Evolutionary conservation across 164 flowering plant genomes (phyloP).

Genomic region (Annona cherimola): DNA sequence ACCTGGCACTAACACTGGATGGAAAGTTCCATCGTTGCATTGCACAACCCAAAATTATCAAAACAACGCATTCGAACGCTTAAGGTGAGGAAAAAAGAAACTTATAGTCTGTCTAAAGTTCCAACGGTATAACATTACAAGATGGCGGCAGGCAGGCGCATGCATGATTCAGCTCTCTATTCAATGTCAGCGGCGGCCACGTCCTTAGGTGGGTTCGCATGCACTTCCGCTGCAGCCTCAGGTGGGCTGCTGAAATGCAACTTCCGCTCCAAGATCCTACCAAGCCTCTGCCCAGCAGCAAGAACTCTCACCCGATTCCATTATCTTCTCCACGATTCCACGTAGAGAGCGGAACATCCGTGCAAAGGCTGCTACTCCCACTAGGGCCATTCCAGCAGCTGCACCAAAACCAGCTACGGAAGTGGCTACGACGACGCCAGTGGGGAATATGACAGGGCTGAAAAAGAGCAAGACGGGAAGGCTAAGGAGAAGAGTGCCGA

Average conservation of each 20-base stretch:
- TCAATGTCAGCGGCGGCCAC: no score
- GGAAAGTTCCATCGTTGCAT: no score
- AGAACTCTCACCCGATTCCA: constrained; percentile 1
- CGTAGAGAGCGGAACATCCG: constrained; percentile 10
- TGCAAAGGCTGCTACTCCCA: constrained; percentile 19
- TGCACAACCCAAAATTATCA: no score
- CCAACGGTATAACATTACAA: no score
- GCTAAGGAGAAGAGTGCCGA: constrained; percentile 18
- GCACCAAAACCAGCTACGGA: constrained; percentile 20
- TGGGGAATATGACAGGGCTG: constrained; percentile 25
- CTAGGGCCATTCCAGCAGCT: constrained; percentile 16
- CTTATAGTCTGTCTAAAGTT: no score
- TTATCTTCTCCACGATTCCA: constrained; percentile 3
- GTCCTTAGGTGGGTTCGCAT: not conserved
- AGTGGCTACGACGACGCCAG: constrained; percentile 6
- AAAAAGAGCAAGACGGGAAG: constrained; percentile 27
- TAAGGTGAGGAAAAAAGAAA: no score
- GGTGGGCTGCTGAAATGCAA: not conserved
- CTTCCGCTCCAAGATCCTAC: constrained; percentile 9
- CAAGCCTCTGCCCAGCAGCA: constrained; percentile 13
- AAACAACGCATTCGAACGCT: no score
- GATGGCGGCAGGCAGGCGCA: no score
- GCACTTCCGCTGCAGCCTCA: constrained; percentile 1
- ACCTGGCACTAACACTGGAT: no score
- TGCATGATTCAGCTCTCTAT: no score